Evolutionary conservation across 148 eudicot genomes (phyloP).

Genomic region (Polygonum aviculare): DNA sequence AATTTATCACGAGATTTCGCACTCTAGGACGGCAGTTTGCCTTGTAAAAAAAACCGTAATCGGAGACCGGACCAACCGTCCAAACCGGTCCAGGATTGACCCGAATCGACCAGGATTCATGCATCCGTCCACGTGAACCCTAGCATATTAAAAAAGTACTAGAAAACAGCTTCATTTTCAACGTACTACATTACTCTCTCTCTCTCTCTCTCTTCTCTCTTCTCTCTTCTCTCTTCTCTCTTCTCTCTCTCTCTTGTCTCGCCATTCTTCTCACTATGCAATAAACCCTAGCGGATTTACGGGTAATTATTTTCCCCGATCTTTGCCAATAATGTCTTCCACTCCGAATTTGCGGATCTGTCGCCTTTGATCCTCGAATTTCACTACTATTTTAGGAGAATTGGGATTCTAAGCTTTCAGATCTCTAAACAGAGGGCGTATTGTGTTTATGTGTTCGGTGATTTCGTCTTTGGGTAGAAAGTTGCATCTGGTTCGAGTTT

Average conservation of each 20-base stretch:
- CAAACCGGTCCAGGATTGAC: not conserved
- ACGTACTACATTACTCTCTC: not conserved
- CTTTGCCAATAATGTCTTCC: not conserved
- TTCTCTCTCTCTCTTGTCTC: not conserved
- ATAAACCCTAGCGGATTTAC: slow-evolving; percentile 3
- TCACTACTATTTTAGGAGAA: not conserved
- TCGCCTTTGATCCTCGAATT: not conserved
- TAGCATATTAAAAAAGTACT: too few relatives aligned
- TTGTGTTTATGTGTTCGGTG: not conserved
- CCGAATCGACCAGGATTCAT: not conserved
- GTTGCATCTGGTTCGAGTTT: not conserved
- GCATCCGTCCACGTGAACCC: not conserved
- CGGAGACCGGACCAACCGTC: not conserved
- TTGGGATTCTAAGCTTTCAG: not conserved
- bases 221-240: too few relatives aligned
- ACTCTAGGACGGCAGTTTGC: too few relatives aligned
- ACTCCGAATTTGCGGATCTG: not conserved
- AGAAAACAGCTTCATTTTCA: not conserved
- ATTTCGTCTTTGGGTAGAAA: not conserved
- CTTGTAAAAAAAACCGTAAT: too few relatives aligned
- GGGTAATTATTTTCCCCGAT: not conserved
- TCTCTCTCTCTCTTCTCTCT: not conserved
- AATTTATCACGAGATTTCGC: too few relatives aligned
- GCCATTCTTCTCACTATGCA: slow-evolving; percentile 4
- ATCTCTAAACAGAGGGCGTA: slow-evolving; percentile 1